Percentiles rank a stretch among this genome's conserved stretches.
phyloP scores from a whole-genome alignment of 192 early-diverging fungal species.

The Coemansia sp. region DNA sequence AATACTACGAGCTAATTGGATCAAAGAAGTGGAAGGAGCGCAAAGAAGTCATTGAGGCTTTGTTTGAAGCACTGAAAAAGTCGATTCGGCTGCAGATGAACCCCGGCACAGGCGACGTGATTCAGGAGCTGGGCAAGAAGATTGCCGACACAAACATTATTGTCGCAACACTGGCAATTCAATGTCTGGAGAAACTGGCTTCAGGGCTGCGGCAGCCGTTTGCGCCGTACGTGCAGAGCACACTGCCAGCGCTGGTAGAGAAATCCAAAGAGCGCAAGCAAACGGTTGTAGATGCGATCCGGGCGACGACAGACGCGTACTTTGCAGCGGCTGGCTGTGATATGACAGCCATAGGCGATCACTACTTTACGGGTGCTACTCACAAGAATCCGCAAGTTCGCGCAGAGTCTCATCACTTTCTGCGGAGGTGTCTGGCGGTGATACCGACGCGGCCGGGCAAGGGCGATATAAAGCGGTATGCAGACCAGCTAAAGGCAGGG shows the following conservation, averaged over 20 bases:
- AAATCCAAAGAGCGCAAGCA: slow-evolving; percentile 95
- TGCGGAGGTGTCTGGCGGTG: slow-evolving; percentile 74
- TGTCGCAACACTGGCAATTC: slow-evolving; percentile 75
- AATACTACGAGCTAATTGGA: slow-evolving; percentile 64
- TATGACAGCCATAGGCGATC: slow-evolving; percentile 72
- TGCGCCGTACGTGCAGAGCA: slow-evolving; percentile 72
- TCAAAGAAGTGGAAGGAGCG: slow-evolving; percentile 97
- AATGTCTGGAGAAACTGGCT: slow-evolving; percentile 81
- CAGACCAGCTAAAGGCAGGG: slow-evolving; percentile 73
- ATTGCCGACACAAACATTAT: slow-evolving; percentile 88
- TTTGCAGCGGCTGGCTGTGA: slow-evolving; percentile 60
- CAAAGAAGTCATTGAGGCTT: slow-evolving; percentile 82
- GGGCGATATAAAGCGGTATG: slow-evolving; percentile 73
- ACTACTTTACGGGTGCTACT: slow-evolving; percentile 61
- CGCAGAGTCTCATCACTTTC: slow-evolving; percentile 70
- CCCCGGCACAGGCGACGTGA: slow-evolving; percentile 69
- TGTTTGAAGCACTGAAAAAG: slow-evolving; percentile 55
- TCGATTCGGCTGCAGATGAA: slow-evolving; percentile 44
- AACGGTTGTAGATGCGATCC: slow-evolving; percentile 80
- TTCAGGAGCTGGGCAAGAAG: slow-evolving; percentile 80
- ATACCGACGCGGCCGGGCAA: slow-evolving; percentile 72
- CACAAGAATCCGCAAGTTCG: slow-evolving; percentile 97
- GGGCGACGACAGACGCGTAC: slow-evolving; percentile 80
- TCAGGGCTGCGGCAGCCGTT: slow-evolving; percentile 77
- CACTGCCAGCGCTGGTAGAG: slow-evolving; percentile 74